These are phyloP conservation scores for Botrytis galanthina DNA, from an alignment of 2,329 filamentous ascomycete genomes.

Conservation along the genomic window DNA sequence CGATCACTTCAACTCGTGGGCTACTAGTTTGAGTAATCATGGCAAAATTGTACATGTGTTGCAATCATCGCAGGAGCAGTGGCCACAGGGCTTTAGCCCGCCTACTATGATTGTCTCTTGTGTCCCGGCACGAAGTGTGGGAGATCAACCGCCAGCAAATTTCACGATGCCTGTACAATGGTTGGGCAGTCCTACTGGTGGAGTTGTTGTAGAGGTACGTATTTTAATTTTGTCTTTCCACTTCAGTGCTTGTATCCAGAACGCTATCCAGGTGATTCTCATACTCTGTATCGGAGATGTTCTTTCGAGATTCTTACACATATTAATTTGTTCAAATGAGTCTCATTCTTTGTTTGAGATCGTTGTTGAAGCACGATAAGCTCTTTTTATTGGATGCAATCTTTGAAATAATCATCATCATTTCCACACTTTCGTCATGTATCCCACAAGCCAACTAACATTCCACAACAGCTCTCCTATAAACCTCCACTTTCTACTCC, in stretches of 20 bases:
- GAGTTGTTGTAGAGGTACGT: slow-evolving; percentile 64
- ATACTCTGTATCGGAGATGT: not conserved
- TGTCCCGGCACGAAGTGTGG: slow-evolving; percentile 68
- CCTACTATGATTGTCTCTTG: slow-evolving; percentile 76
- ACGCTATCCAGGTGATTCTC: not conserved
- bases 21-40: slow-evolving; percentile 33
- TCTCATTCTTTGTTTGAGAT: not conserved
- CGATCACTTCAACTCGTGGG: slow-evolving; percentile 61
- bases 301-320: not conserved
- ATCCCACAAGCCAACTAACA: not conserved
- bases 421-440: not conserved
- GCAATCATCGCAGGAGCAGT: slow-evolving; percentile 55
- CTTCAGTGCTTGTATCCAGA: not conserved
- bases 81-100: slow-evolving; percentile 60
- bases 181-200: slow-evolving; percentile 70
- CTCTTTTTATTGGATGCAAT: not conserved
- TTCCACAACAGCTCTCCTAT: slow-evolving; percentile 55
- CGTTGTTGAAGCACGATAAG: not conserved
- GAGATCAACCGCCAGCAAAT: slow-evolving; percentile 62
- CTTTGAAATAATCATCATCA: too few relatives aligned
- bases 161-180: slow-evolving; percentile 68
- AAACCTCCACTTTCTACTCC: slow-evolving; percentile 67
- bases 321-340: not conserved
- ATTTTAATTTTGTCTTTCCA: not conserved
- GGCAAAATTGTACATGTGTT: slow-evolving; percentile 48